Evolutionary conservation across 306 rosid genomes (phyloP).

Genomic region (Ormosia semicastrata): DNA sequence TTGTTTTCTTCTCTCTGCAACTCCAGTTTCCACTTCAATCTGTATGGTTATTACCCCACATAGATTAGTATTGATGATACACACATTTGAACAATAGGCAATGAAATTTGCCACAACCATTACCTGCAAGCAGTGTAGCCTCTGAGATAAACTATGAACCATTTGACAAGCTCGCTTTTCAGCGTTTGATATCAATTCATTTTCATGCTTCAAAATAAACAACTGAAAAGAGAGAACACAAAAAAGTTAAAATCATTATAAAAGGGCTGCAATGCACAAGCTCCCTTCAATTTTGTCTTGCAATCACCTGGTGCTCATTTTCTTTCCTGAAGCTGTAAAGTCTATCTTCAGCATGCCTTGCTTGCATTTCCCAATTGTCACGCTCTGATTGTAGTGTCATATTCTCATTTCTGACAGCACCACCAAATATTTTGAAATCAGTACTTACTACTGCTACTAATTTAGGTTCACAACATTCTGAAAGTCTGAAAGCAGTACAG

Average conservation of each 20-base stretch:
- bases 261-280: neutral
- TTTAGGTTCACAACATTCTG: neutral
- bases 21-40: slow-evolving; percentile 23
- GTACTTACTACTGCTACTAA: neutral
- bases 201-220: slow-evolving; percentile 33
- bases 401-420: slow-evolving; percentile 30
- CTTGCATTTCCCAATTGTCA: slow-evolving; percentile 20
- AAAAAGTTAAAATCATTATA: neutral
- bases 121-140: slow-evolving; percentile 21
- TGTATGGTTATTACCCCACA: neutral
- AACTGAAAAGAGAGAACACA: slow-evolving; percentile 21
- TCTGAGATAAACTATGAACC: slow-evolving; percentile 35
- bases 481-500: neutral
- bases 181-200: slow-evolving; percentile 30
- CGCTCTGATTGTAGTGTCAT: slow-evolving; percentile 18
- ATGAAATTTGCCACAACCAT: neutral
- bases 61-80: neutral
- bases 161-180: slow-evolving; percentile 40
- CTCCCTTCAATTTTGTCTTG: neutral
- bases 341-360: slow-evolving; percentile 20
- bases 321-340: slow-evolving; percentile 29
- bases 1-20: slow-evolving; percentile 23
- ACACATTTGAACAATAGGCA: neutral
- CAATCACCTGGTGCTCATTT: slow-evolving; percentile 37
- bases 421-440: neutral